phyloP scores from a whole-genome alignment of 331 rosid species.

The Rosa hybrid region DNA sequence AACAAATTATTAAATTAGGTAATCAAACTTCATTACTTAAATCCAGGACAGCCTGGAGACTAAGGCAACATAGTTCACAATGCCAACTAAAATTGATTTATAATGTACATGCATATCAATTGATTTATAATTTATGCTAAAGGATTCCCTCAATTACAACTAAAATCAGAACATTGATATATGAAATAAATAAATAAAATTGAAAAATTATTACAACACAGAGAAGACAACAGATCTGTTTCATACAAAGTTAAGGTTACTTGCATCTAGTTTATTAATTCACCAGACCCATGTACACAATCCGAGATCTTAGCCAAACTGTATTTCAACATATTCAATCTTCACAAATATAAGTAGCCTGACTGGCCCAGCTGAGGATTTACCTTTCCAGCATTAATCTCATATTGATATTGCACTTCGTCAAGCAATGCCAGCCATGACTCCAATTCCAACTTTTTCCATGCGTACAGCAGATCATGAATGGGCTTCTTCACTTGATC shows the following conservation, averaged over 20 bases:
- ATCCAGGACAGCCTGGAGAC: not conserved
- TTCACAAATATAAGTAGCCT: slow-evolving; percentile 1
- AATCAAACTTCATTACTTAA: not conserved
- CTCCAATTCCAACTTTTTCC: slow-evolving; percentile 74
- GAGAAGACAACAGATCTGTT: not conserved
- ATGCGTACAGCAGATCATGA: slow-evolving; percentile 49
- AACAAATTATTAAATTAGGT: slow-evolving; percentile 27
- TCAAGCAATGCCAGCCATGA: slow-evolving; percentile 89
- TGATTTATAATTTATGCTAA: not conserved
- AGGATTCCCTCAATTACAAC: not conserved
- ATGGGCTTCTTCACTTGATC: slow-evolving; percentile 64
- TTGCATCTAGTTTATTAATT: not conserved
- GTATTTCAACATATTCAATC: not conserved
- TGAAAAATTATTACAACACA: too few relatives aligned
- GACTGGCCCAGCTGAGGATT: not conserved
- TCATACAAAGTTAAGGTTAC: not conserved
- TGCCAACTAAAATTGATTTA: too few relatives aligned
- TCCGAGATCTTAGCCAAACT: not conserved
- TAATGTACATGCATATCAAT: not conserved
- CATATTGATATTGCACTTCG: slow-evolving; percentile 70
- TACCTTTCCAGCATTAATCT: slow-evolving; percentile 77
- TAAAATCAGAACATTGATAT: not conserved
- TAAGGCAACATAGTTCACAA: not conserved
- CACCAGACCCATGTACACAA: not conserved
- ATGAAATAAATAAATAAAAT: too few relatives aligned